Base-by-base conservation (phyloP, 345 rosid species). In the Gossypium australe region DNA sequence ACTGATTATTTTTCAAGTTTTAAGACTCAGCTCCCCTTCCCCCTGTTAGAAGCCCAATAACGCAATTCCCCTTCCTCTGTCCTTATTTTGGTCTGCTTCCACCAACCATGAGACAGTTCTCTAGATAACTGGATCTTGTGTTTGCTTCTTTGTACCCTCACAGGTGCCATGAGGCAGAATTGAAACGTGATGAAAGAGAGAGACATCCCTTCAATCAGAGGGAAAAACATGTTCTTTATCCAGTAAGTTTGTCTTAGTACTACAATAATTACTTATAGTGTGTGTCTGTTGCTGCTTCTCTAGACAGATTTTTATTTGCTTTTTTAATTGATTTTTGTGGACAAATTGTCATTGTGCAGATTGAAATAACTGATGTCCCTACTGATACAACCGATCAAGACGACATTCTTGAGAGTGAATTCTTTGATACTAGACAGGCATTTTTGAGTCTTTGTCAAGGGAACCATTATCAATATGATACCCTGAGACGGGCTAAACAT, bases 391-490 rank as follows among this genome's bases (percentile, higher is more conserved):
- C 85, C 80, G 99, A 96, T 81, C 85, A 75, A 85, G 99, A 96
- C 78, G 99, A 93, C 81, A 93, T 96, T 79, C 97, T 96, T 44
- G 98, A 96, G 84, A 91, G 97, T 79, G 98, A 96, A 76, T 92
- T 93, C 82, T 96, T 96, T 74, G 98, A 96, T 70, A 93, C 98
- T 11, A 93, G 99, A 77, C 98, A 96, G 79, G 97, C 98, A 73
- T 96, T 96, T 82, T 84, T 96, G 81, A 96, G 98, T 88, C 93
- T 96, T 53, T 96, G 99, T 82, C 97, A 96, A 82, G 99, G 97
- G 75, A 96, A 96, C 82, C 99, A 96, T 85, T 96, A 96, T 82
- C 99, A 96, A 78, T 96, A 93, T 83, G 99, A 96, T 77, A 96
- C 98, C 57, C 75, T 96, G 75, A 88, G 99, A 81, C 92, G 99